Percentiles rank a stretch among this genome's conserved stretches.
These are phyloP conservation scores for Citrullus colocynthis DNA, from an alignment of 306 rosid genomes.

Conservation along the genomic window DNA sequence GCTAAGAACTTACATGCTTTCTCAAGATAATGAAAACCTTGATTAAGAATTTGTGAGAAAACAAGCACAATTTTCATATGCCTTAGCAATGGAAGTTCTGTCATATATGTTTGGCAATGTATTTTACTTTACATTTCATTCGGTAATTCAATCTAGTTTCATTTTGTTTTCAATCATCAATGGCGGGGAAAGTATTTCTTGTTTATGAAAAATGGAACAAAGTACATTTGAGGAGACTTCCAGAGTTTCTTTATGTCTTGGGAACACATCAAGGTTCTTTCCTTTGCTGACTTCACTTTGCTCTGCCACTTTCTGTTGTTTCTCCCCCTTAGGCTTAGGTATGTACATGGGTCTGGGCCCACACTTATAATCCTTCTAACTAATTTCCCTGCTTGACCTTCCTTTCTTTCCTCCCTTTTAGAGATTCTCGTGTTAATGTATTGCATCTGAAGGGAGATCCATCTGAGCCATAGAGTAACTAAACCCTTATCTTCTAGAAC, in stretches of 20 bases:
- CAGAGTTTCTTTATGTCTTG: neutral
- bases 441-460: neutral
- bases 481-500: neutral
- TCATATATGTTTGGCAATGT: neutral
- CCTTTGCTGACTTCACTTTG: neutral
- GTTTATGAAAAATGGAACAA: neutral
- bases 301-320: neutral
- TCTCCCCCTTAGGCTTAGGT: neutral
- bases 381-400: neutral
- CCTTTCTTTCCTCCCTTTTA: neutral
- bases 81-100: neutral
- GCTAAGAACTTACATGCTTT: no score
- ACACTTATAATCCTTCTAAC: neutral
- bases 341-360: neutral
- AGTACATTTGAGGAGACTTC: neutral
- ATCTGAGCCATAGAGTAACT: neutral
- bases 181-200: neutral
- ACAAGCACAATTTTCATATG: no score
- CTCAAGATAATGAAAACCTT: no score
- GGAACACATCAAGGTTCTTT: neutral
- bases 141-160: neutral
- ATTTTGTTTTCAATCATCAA: neutral
- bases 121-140: neutral
- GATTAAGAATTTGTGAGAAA: no score
- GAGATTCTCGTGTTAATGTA: neutral